A percentile compares a stretch with the other conserved stretches of the same genome.
Evolutionary conservation across 2,329 filamentous ascomycete species (phyloP).

Genomic region (Bipolaris zeicola): DNA sequence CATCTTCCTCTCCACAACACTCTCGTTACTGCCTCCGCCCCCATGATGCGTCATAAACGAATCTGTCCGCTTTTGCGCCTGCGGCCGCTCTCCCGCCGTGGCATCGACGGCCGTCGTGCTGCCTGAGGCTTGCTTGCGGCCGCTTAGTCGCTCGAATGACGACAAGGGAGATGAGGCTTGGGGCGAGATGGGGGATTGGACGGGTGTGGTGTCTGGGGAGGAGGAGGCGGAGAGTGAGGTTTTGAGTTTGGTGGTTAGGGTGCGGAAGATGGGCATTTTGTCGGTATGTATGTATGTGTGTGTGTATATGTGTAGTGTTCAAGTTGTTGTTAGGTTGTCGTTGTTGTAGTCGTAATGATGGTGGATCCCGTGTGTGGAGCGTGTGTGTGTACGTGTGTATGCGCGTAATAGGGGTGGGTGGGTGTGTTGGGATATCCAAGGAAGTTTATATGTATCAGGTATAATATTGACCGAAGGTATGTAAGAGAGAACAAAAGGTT

Average conservation of each 20-base stretch:
- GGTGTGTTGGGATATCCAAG: not conserved
- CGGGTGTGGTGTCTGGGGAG: conserved; percentile 28
- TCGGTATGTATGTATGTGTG: not conserved
- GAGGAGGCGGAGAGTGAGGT: conserved; percentile 34
- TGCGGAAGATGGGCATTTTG: conserved; percentile 40
- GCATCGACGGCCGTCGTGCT: conserved; percentile 1
- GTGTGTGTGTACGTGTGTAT: not conserved
- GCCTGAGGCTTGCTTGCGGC: conserved; percentile 23
- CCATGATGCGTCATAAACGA: conserved; percentile 27
- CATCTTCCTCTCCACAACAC: conserved; percentile 25
- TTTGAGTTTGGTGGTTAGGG: conserved; percentile 39
- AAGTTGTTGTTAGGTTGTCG: not conserved
- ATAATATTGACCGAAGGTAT: no score
- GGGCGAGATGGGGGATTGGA: conserved; percentile 22
- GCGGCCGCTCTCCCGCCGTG: conserved; percentile 17
- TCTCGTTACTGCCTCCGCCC: conserved; percentile 19
- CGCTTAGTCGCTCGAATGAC: conserved; percentile 33
- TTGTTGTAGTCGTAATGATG: not conserved
- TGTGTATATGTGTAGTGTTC: not conserved
- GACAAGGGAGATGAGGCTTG: conserved; percentile 11
- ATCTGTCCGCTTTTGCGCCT: conserved; percentile 23
- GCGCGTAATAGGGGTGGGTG: not conserved
- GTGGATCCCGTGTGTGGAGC: not conserved
- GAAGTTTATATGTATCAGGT: no score
- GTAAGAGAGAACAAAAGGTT: no score